These are phyloP conservation scores for Gloeostereum incarnatum DNA, from an alignment of 768 basidiomycete species.

Conservation along the genomic window DNA sequence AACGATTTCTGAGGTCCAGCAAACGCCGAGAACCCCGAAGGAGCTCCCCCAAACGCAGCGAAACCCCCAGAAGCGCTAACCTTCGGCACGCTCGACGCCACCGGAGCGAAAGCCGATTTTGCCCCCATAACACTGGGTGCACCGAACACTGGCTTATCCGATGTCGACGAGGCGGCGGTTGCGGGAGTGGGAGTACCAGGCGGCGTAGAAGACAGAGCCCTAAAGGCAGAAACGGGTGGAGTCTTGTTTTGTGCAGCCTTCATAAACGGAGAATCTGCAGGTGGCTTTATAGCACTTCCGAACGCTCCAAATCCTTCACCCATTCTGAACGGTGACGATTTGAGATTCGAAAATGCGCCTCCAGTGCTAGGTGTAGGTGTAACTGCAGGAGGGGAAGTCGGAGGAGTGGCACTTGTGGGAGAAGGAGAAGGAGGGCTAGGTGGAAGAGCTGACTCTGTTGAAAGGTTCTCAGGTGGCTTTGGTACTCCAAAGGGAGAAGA, in stretches of 20 bases:
- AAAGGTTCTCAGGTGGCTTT: background rate
- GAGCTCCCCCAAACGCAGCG: slow-evolving; percentile 36
- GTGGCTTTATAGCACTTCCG: slow-evolving; percentile 27
- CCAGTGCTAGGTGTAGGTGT: background rate
- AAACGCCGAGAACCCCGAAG: slow-evolving; percentile 32
- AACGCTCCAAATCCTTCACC: slow-evolving; percentile 33
- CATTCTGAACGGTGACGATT: too few relatives aligned
- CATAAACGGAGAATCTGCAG: slow-evolving; percentile 46
- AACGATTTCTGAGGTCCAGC: slow-evolving; percentile 43
- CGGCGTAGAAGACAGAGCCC: slow-evolving; percentile 5
- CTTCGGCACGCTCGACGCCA: slow-evolving; percentile 16
- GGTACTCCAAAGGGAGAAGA: background rate
- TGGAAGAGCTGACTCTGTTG: background rate
- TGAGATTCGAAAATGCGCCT: background rate
- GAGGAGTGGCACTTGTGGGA: slow-evolving; percentile 4
- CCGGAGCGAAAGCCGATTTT: slow-evolving; percentile 9
- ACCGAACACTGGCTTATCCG: slow-evolving; percentile 18
- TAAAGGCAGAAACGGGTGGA: slow-evolving; percentile 28
- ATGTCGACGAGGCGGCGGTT: slow-evolving; percentile 13
- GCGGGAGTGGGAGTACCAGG: slow-evolving; percentile 11
- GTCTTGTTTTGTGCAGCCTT: slow-evolving; percentile 23
- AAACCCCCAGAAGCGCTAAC: slow-evolving; percentile 33
- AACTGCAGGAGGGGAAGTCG: background rate
- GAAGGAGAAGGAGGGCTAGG: slow-evolving; percentile 1
- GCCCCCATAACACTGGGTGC: slow-evolving; percentile 21